Base-by-base conservation (phyloP, 2,329 filamentous ascomycete species). In the Zymoseptoria brevis region DNA sequence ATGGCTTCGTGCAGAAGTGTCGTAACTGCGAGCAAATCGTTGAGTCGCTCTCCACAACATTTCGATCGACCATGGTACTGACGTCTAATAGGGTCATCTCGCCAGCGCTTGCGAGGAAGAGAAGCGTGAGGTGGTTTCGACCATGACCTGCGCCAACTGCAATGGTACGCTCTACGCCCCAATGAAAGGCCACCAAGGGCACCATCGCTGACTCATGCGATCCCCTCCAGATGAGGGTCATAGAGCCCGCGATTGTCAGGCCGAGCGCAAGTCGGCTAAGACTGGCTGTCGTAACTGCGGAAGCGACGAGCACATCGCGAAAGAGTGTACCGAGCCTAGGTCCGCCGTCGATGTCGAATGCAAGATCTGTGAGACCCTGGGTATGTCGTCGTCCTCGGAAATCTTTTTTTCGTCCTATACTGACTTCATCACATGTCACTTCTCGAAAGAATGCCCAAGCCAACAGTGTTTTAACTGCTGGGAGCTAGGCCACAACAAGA, bases 251-350 rank as follows among this genome's bases (percentile, higher is more conserved):
- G 84, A 88, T 57, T 90, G 88, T 64, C 83, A 84, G 1, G 74
- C 81, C 3, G 59, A 74, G 26, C 84, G 81, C 70, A 81, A 79
- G 65, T 81, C 83, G 60, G 83, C 81, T 73, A 77, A 80, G 69
- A 64, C 74, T 57, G 65, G 70, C 19, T 73, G 72, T 59, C 67
- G 66, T 59, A 74, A 72, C 60, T 73, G 71, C 53, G 66, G 65
- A 35, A 55, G 35, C 8, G 60, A 65, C 45, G 66, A 70, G n/a
- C 86, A 88, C 66, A 84, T 84, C 67, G 79, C 81, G 45, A 79
- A 79, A 51, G 85, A 88, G 68, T 88, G 86, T 69, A 83, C 86
- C 30, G 76, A 85, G 70, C 84, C 81, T 22, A 64, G 65, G 54
- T 59, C 61, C 11, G 50, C 53, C 16, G 67, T 64, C 57, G 70